phyloP scores from a whole-genome alignment of 1,284 basidiomycete species.

The Irpex lacteus region DNA sequence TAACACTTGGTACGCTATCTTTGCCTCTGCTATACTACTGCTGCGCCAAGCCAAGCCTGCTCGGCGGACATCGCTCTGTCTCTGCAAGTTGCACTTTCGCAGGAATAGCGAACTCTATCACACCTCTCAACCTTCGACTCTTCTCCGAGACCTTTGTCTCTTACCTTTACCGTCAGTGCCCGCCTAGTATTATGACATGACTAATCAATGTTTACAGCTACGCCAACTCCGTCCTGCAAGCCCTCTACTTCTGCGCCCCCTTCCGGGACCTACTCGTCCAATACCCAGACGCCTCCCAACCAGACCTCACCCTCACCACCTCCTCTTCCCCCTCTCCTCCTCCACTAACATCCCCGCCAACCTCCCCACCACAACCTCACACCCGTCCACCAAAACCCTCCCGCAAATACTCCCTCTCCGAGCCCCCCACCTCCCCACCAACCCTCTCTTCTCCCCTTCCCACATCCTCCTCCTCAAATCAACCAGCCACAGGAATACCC shows the following conservation, averaged over 20 bases:
- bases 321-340: constrained; percentile 44
- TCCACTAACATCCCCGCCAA: constrained; percentile 64
- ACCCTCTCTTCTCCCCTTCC: too few species aligned
- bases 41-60: neutral
- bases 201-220: constrained; percentile 55
- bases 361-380: constrained; percentile 43
- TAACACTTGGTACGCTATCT: constrained; percentile 70
- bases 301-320: constrained; percentile 26
- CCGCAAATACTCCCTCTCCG: too few species aligned
- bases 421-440: too few species aligned
- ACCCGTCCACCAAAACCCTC: too few species aligned
- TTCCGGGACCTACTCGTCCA: constrained; percentile 76
- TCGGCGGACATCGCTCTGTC: neutral
- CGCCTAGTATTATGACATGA: neutral
- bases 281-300: constrained; percentile 44
- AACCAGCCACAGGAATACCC: constrained; percentile 31
- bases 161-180: neutral
- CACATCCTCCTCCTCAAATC: too few species aligned
- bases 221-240: constrained; percentile 96
- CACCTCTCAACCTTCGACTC: neutral
- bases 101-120: neutral
- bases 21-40: neutral
- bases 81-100: neutral
- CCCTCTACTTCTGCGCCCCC: constrained; percentile 87
- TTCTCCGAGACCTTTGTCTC: neutral